Base-by-base conservation (phyloP, 2,329 filamentous ascomycete genomes). In the Fusarium subtropicale region DNA sequence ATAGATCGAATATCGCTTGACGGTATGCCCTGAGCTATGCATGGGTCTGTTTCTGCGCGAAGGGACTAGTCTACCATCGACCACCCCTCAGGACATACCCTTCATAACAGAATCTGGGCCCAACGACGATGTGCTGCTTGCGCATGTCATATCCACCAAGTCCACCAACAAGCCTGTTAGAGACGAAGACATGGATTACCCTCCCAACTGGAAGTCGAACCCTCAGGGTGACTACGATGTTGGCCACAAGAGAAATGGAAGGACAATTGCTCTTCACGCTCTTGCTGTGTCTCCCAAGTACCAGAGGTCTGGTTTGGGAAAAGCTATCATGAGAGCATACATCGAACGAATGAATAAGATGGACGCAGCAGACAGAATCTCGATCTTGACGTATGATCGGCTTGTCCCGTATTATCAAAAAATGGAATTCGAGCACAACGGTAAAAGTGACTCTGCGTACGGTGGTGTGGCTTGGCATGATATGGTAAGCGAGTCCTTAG, bases 401-500 rank as follows among this genome's bases (percentile, higher is more conserved):
- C 72, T 77, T 2, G 72, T 77, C 0, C 64, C 75, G 10, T 77
- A 75, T 38, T 77, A 77, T n/a, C 44, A 77, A 24, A 68, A 67
- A 20, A 52, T 78, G 8, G 77, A 77, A 0, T 79, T 79, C 28
- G 68, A 71, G 15, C 70, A 77, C 56, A 72, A 75, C 8, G 76
- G 76, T 15, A 79, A 75, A 56, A 77, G 76, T 39, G 68, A 71
- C 7, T 76, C 69, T 13, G 69, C 67, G 20, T 77, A 77, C 41
- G 76, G 75, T 3, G 75, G 76, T 3, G 66, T 77, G 7, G 68
- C 72, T 3, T 77, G 76, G 76, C 74, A 76, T 11, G 76, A 77
- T 56, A 61, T 77, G 55, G 76, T 77, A 57, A 45, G 69, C 71
- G 15, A 11, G 1, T 12, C 11, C 13, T 5, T 5, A 1, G 2